Conservation (phyloP, 305 asterid genomes). For the Stenogyne calaminthoides region DNA sequence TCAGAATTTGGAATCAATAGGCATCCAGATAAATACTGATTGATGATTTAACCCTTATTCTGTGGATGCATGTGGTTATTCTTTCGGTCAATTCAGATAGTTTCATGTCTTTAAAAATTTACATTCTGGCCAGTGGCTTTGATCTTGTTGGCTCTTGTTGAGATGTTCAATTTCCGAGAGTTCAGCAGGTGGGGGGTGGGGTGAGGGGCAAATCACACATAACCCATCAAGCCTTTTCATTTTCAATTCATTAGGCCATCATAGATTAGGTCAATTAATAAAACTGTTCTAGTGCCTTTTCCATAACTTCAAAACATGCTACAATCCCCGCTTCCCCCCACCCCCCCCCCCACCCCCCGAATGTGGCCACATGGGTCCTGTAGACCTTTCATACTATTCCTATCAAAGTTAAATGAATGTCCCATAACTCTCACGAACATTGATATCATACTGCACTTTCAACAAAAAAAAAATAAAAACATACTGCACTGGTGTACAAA, state of each 20-base stretch:
- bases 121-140: not conserved
- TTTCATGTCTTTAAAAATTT: slow-evolving; percentile 2
- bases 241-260: not conserved
- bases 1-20: not conserved
- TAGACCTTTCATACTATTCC: not conserved
- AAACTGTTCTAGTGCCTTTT: slow-evolving; percentile 5
- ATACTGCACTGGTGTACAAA: not conserved
- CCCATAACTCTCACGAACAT: not conserved
- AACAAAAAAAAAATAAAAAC: too few relatives aligned
- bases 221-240: not conserved
- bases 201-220: too few relatives aligned
- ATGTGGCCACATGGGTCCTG: not conserved
- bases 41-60: not conserved
- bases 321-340: not conserved
- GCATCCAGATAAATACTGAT: not conserved
- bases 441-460: not conserved
- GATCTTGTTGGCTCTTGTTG: not conserved
- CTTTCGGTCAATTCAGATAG: not conserved
- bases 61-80: slow-evolving; percentile 9
- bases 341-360: too few relatives aligned
- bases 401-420: not conserved
- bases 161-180: not conserved
- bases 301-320: not conserved
- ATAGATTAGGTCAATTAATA: not conserved
- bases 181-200: too few relatives aligned